Evolutionary conservation across 805 yeast species (phyloP), one percentile per base, ranked within the genome.

Genomic region (Metschnikowia lochheadii): DNA sequence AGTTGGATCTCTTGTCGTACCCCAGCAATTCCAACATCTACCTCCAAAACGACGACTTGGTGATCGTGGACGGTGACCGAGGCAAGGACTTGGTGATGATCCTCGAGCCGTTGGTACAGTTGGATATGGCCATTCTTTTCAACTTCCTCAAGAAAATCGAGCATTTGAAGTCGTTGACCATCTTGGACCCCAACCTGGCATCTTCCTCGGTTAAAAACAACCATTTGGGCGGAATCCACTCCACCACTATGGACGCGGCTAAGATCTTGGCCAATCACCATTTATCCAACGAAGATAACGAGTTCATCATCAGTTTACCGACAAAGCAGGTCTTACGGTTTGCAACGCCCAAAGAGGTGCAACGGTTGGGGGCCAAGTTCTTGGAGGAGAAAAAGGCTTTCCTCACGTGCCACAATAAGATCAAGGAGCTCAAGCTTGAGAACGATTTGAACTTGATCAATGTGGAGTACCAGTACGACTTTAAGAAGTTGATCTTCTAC

Each of bases 41-140:
- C 45, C 69, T 87, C 52, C 77, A 74, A 53, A 73, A 79, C 41
- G 75, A 80, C 49, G 94, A 87, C 65, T 73, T 87, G 61, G 87
- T 86, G 8, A 82, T 87, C 17, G 85, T 85, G 50, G 94, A 87
- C 67, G 95, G 94, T 49, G 95, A 87, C 63, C 74, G 94, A 54
- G 95, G 95, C 29, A 85, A 85, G 59, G 95, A 87, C 65, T 66
- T 87, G 55, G 92, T 84, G 8, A 79, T 83, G 79, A 81, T 87
- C 40, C 68, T 86, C 29, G 86, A 84, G 54, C 89, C 92, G 0
- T 65, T 75, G 39, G 77, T 86, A 31, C 78, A 76, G 40, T 73
- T 85, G 49, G 80, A 84, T 52, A 71, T 83, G 63, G 92, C 92
- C 2, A 75, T 86, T 44, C 75, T 87, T 51, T 79, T 87, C 62